Base-by-base conservation (phyloP, 2,329 filamentous ascomycete genomes). In the Diplodia intermedia region DNA sequence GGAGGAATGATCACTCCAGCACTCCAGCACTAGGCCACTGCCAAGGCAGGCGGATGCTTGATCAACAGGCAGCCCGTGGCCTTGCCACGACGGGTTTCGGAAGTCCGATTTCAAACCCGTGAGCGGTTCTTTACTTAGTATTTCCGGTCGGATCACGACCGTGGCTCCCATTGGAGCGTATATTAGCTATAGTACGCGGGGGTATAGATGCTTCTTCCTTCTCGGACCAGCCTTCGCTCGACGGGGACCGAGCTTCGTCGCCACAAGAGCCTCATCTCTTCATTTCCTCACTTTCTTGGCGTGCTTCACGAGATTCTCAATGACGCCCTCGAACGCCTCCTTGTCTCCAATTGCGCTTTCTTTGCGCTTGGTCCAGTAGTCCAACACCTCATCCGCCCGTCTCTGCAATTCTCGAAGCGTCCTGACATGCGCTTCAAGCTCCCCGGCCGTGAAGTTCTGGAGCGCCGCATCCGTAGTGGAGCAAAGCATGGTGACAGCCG, bases 251-350 rank as follows among this genome's bases (percentile, higher is more conserved):
- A 52, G 29, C 60, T 38, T 9, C 31, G 9, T 52, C 47, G 18
- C 60, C 60, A 63, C 60, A 26, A 63, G 60, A 63, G 60, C 47
- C 60, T 63, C 47, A 62, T 62, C 11, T 43, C 31, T 40, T 69
- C 65, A 92, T 80, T 94, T 95, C 76, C 93, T 86, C 68, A 93
- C 89, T 81, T 94, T 92, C 78, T 93, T 86, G 61, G 93, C 93
- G 81, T 97, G 93, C 79, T 93, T 95, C 53, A 97, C 94, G 71
- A 98, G 80, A 78, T 97, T 97, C 81, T 97, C 94, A 85, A 98
- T 97, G 18, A 98, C 94, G 0, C 93, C 93, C 77, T 98, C 94
- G 78, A 97, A 95, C 2, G 93, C 92, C 77, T 97, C 94, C 73
- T 95, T 90, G 76, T 98, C 94, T 50, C 92, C 92, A 71, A 97